Evolutionary conservation across 495 filamentous ascomycete genomes (phyloP).

Genomic region (Lepidopterella palustris): DNA sequence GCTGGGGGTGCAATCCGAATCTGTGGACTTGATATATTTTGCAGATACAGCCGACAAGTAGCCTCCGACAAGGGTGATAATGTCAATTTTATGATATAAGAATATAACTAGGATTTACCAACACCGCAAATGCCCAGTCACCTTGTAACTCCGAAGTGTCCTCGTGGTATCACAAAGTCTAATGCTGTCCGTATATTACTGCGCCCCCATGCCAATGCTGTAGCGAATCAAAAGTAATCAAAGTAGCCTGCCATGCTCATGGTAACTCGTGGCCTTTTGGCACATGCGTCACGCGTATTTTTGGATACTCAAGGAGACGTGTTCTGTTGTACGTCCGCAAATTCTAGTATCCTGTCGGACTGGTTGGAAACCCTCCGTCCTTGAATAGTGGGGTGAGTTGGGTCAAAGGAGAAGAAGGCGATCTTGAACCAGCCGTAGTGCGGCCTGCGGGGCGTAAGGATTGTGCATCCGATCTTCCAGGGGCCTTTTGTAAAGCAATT

Average conservation of each 20-base stretch:
- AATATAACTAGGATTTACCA: background rate
- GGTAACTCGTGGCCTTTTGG: background rate
- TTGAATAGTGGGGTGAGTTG: conserved; percentile 16
- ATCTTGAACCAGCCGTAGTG: background rate
- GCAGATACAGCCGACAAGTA: background rate
- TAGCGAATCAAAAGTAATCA: background rate
- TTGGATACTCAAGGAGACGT: background rate
- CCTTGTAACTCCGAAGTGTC: background rate
- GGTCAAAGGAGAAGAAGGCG: conserved; percentile 5
- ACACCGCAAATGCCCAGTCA: background rate
- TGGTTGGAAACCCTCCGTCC: conserved; percentile 14
- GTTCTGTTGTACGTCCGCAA: no score
- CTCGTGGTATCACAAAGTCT: background rate
- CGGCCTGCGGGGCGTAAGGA: background rate
- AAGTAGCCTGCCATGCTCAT: background rate
- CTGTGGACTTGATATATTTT: background rate
- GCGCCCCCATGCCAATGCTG: background rate
- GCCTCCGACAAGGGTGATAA: no score
- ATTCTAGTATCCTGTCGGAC: conserved; percentile 8
- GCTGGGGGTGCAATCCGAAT: background rate
- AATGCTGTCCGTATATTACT: background rate
- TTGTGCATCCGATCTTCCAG: conserved; percentile 5
- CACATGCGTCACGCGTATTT: background rate
- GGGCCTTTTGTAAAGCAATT: conserved; percentile 7
- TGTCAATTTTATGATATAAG: background rate